These are phyloP conservation scores for Botrytis aclada DNA, from an alignment of 2,329 filamentous ascomycete genomes.

Conservation along the genomic window DNA sequence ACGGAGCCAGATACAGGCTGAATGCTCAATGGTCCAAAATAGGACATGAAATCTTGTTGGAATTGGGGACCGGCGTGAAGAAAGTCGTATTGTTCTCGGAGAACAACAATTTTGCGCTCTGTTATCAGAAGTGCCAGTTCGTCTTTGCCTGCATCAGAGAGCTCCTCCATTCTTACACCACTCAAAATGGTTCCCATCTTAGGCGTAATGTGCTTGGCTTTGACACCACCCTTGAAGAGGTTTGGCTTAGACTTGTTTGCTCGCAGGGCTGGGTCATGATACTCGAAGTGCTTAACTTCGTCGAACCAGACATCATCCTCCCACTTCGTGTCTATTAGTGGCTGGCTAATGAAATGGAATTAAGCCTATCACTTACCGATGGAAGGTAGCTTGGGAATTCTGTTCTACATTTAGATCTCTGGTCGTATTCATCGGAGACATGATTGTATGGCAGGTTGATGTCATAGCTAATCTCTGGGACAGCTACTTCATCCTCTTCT, in stretches of 20 bases:
- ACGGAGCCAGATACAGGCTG: slow-evolving; percentile 67
- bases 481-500: slow-evolving; percentile 23
- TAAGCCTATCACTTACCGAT: slow-evolving; percentile 25
- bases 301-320: slow-evolving; percentile 46
- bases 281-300: slow-evolving; percentile 44
- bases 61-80: slow-evolving; percentile 57
- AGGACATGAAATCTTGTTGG: slow-evolving; percentile 58
- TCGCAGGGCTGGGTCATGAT: slow-evolving; percentile 46
- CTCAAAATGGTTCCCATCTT: slow-evolving; percentile 43
- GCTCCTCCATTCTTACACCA: slow-evolving; percentile 41
- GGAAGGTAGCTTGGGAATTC: slow-evolving; percentile 46
- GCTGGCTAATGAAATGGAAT: neutral
- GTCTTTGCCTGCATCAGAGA: slow-evolving; percentile 41
- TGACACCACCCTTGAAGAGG: slow-evolving; percentile 57
- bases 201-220: slow-evolving; percentile 55
- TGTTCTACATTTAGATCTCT: slow-evolving; percentile 39
- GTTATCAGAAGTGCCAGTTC: slow-evolving; percentile 45
- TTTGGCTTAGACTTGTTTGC: slow-evolving; percentile 63
- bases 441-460: slow-evolving; percentile 48
- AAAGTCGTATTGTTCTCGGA: slow-evolving; percentile 50
- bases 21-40: slow-evolving; percentile 62
- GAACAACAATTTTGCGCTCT: slow-evolving; percentile 44
- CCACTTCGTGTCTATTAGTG: slow-evolving; percentile 35
- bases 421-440: slow-evolving; percentile 39
- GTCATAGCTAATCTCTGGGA: slow-evolving; percentile 40